Conservation (phyloP, 805 yeast genomes). For the Kuraishia ogatae region DNA sequence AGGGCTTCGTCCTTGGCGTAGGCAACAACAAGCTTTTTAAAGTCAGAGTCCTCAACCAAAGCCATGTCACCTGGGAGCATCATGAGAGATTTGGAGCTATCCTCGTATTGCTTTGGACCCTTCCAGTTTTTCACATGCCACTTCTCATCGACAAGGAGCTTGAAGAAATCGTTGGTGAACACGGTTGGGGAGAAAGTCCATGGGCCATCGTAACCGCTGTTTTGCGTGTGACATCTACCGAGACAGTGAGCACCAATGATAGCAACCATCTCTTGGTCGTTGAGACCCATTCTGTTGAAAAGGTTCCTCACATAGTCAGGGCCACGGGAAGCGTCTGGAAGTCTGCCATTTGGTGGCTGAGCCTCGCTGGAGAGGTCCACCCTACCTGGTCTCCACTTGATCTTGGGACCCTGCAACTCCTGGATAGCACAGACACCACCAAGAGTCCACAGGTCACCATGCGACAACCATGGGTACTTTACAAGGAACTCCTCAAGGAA, state of each 20-base stretch:
- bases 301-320: constrained; percentile 35
- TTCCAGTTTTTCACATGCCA: constrained; percentile 56
- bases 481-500: constrained; percentile 46
- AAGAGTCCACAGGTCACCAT: constrained; percentile 65
- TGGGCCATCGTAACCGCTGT: constrained; percentile 80
- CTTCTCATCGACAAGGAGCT: constrained; percentile 38
- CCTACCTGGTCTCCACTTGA: constrained; percentile 48
- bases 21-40: constrained; percentile 34
- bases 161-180: constrained; percentile 70
- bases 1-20: constrained; percentile 41
- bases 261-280: constrained; percentile 36
- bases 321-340: constrained; percentile 40
- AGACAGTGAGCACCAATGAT: constrained; percentile 40
- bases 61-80: constrained; percentile 55
- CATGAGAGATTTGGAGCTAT: constrained; percentile 45
- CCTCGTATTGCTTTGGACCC: constrained; percentile 57
- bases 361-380: constrained; percentile 22
- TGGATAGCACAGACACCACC: constrained; percentile 63
- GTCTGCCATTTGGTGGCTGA: constrained; percentile 39
- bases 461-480: constrained; percentile 51
- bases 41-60: constrained; percentile 35
- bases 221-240: constrained; percentile 40
- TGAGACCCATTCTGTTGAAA: constrained; percentile 38
- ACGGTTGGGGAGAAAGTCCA: constrained; percentile 80
- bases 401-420: constrained; percentile 56